Conservation (phyloP, 176 grass and related monocot species). For the Eremochloa ophiuroides region DNA sequence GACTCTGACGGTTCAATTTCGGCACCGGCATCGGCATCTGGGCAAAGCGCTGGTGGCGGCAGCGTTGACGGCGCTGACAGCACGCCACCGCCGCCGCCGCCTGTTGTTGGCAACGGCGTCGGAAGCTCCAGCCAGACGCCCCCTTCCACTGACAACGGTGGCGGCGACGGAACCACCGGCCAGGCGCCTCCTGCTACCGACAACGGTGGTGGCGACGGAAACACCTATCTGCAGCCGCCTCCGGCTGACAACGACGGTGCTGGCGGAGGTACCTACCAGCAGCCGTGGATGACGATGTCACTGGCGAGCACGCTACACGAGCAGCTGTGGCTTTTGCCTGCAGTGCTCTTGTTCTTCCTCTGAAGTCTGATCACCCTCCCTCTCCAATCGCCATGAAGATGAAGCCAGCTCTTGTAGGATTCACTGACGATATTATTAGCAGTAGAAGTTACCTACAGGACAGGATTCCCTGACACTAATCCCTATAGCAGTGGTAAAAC, state of each 20-base stretch:
- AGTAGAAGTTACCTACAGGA: neutral
- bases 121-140: neutral
- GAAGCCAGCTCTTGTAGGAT: conserved; percentile 18
- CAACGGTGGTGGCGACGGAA: neutral
- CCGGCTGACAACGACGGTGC: neutral
- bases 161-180: neutral
- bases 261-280: neutral
- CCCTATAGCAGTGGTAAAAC: neutral
- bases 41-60: neutral
- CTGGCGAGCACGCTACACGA: conserved; percentile 7
- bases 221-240: neutral
- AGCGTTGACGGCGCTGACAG: neutral
- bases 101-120: neutral
- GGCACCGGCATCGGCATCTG: neutral
- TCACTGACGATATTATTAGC: too few species aligned
- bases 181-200: neutral
- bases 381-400: neutral
- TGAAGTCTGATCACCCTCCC: conserved; percentile 17
- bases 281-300: conserved; percentile 16
- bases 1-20: conserved; percentile 11
- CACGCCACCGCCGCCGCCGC: neutral
- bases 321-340: conserved; percentile 15
- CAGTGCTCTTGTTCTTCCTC: conserved; percentile 2
- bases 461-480: neutral
- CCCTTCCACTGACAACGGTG: neutral